Conservation (phyloP, 495 filamentous ascomycete species). For the Daldinia vernicosa region DNA sequence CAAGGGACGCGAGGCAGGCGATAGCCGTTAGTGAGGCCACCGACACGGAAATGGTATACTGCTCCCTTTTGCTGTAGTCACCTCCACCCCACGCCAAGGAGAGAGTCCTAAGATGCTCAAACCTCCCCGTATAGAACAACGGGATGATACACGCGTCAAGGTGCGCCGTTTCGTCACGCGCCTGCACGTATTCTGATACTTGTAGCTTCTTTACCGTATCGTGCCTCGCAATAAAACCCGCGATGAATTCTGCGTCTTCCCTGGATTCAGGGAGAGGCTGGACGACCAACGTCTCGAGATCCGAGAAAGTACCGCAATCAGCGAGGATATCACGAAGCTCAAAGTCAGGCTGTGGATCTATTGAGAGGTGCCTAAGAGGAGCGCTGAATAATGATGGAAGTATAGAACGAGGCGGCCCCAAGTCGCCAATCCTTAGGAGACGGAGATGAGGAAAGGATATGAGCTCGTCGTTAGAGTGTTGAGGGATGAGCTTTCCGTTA, state of each 20-base stretch:
- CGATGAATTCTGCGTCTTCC: neutral
- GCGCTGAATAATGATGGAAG: neutral
- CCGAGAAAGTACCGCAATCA: neutral
- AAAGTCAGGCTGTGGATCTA: neutral
- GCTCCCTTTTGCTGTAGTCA: neutral
- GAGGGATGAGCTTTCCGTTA: neutral
- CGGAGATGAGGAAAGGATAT: neutral
- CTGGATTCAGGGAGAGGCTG: neutral
- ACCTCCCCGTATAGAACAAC: neutral
- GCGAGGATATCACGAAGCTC: neutral
- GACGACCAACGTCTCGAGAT: neutral
- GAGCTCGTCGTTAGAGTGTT: neutral
- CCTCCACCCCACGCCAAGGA: neutral
- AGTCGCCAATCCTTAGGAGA: neutral
- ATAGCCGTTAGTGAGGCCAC: neutral
- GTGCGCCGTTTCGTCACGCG: neutral
- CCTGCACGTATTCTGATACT: neutral
- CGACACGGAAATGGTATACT: neutral
- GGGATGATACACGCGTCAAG: neutral
- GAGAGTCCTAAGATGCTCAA: neutral
- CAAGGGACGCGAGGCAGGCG: neutral
- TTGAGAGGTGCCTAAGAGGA: slow-evolving; percentile 7
- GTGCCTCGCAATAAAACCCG: neutral
- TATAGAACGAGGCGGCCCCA: neutral
- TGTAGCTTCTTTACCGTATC: neutral